Conservation (phyloP, 2,329 filamentous ascomycete genomes). For the Neonectria faginata region DNA sequence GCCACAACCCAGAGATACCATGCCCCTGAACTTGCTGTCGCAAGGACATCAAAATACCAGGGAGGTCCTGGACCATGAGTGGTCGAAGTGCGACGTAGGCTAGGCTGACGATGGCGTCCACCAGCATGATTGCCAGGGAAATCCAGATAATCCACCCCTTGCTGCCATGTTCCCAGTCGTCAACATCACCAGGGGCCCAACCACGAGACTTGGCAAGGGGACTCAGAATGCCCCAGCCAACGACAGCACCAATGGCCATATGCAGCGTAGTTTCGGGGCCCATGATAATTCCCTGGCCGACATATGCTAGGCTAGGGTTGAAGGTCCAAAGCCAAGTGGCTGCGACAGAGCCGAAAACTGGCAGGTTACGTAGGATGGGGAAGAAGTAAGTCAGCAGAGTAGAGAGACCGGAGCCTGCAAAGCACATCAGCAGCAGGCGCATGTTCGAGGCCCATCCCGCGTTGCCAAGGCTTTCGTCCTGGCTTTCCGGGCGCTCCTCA, state of each 20-base stretch:
- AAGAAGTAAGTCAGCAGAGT: constrained; percentile 92
- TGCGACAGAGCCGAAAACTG: constrained; percentile 81
- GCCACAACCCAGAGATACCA: constrained; percentile 39
- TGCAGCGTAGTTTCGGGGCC: constrained; percentile 93
- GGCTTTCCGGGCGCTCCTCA: constrained; percentile 49
- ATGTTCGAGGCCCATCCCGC: constrained; percentile 61
- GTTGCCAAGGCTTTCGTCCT: constrained; percentile 46
- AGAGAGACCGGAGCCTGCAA: constrained; percentile 70
- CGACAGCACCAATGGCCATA: constrained; percentile 89
- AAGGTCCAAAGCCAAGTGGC: constrained; percentile 95
- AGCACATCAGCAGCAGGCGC: constrained; percentile 67
- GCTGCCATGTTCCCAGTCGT: constrained; percentile 90
- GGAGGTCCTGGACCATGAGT: constrained; percentile 49
- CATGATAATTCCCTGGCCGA: constrained; percentile 99
- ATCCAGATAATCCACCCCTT: constrained; percentile 99
- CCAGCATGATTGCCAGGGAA: constrained; percentile 95
- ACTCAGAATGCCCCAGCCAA: constrained; percentile 93
- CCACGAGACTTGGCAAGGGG: constrained; percentile 86
- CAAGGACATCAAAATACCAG: constrained; percentile 1
- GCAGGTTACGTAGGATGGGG: constrained; percentile 85
- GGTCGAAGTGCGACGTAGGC: constrained; percentile 80
- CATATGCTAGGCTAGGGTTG: constrained; percentile 96
- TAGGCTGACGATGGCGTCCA: constrained; percentile 89
- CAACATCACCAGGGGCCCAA: constrained; percentile 89
- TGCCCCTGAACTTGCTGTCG: constrained; percentile 32